Evolutionary conservation across 2,329 filamentous ascomycete genomes (phyloP).

Genomic region (Penicillium corylophilum): DNA sequence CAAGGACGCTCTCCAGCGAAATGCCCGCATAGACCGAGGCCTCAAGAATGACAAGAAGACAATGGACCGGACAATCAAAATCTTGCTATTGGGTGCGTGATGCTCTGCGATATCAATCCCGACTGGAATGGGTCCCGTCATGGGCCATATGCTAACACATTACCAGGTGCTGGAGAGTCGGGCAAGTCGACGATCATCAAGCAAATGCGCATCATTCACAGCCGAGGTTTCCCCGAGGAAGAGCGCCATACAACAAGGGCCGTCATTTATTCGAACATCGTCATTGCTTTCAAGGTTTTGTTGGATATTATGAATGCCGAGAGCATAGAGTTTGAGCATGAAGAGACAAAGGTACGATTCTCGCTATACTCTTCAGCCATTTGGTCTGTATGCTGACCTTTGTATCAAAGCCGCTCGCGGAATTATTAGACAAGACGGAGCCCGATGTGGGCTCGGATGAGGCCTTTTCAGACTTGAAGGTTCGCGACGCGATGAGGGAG

Average conservation of each 20-base stretch:
- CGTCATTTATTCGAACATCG: conserved; percentile 91
- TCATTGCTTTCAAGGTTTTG: conserved; percentile 88
- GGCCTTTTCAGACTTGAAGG: conserved; percentile 63
- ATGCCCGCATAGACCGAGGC: conserved; percentile 75
- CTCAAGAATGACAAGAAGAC: conserved; percentile 86
- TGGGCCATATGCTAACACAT: conserved; percentile 25
- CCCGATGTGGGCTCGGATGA: conserved; percentile 78
- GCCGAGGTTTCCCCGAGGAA: conserved; percentile 82
- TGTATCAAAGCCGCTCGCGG: conserved; percentile 66
- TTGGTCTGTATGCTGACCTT: conserved; percentile 9
- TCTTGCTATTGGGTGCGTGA: conserved; percentile 79
- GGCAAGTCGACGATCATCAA: conserved; percentile 97
- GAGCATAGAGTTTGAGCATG: conserved; percentile 72
- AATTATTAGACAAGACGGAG: conserved; percentile 72
- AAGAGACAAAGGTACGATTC: conserved; percentile 69
- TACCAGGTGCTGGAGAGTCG: conserved; percentile 85
- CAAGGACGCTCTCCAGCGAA: conserved; percentile 43
- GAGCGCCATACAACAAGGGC: conserved; percentile 93
- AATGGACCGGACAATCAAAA: conserved; percentile 84
- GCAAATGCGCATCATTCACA: conserved; percentile 98
- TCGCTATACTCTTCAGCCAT: background rate
- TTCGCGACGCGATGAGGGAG: conserved; percentile 72
- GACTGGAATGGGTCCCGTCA: background rate
- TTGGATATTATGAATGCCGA: conserved; percentile 89
- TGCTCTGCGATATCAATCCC: background rate